Evolutionary conservation across 2,329 filamentous ascomycete species (phyloP).

Genomic region (Fusarium torreyae): DNA sequence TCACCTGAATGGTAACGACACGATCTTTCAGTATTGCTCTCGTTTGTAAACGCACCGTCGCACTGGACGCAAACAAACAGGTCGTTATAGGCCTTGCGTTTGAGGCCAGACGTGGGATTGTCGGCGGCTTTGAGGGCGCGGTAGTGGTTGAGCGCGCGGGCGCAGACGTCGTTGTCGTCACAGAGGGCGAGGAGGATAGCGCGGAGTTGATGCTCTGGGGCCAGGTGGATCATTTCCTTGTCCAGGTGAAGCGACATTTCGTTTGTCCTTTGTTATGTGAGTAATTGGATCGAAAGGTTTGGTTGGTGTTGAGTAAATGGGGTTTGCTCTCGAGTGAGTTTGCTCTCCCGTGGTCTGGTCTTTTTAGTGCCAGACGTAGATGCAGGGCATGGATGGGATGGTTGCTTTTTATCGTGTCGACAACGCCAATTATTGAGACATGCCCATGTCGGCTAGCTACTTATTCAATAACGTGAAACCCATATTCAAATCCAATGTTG

Average conservation of each 20-base stretch:
- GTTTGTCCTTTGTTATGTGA: not conserved
- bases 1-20: constrained; percentile 34
- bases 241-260: constrained; percentile 14
- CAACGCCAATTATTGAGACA: constrained; percentile 27
- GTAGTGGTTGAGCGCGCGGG: constrained; percentile 22
- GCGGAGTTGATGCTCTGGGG: constrained; percentile 37
- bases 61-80: constrained; percentile 40
- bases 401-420: constrained; percentile 2
- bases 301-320: not conserved
- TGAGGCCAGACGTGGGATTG: not conserved
- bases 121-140: constrained; percentile 10
- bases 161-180: constrained; percentile 2
- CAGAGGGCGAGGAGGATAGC: constrained; percentile 42
- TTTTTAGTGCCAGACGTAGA: not conserved
- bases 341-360: constrained; percentile 1
- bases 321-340: not conserved
- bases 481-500: not conserved
- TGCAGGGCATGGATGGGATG: not conserved
- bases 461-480: not conserved
- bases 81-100: constrained; percentile 40
- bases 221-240: constrained; percentile 17
- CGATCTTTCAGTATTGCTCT: constrained; percentile 27
- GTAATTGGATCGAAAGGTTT: not conserved
- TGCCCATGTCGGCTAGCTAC: not conserved
- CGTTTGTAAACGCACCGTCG: constrained; percentile 9